phyloP scores from a whole-genome alignment of 1,284 basidiomycete species.

The Leccinum pallidistipes region DNA sequence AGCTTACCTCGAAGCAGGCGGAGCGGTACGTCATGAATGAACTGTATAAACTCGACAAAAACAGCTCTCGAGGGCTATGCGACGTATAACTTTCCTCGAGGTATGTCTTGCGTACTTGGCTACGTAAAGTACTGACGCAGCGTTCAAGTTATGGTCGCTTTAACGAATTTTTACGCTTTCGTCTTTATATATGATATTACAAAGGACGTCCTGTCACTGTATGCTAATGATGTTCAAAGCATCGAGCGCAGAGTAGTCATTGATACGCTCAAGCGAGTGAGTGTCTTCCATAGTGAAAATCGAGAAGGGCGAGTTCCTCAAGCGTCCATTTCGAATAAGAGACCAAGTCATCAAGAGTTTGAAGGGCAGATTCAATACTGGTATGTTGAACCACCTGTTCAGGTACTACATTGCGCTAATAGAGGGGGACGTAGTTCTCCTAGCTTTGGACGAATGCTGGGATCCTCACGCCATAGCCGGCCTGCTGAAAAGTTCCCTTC shows the following conservation, averaged over 20 bases:
- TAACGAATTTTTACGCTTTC: slow-evolving; percentile 71
- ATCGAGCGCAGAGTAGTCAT: slow-evolving; percentile 63
- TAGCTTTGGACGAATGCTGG: no score
- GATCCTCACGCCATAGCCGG: no score
- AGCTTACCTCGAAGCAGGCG: slow-evolving; percentile 45
- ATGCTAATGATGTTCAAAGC: slow-evolving; percentile 63
- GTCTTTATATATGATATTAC: slow-evolving; percentile 88
- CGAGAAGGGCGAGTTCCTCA: slow-evolving; percentile 13
- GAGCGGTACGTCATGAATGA: slow-evolving; percentile 89
- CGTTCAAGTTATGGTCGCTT: slow-evolving; percentile 52
- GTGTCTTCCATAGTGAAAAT: slow-evolving; percentile 14
- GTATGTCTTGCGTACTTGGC: slow-evolving; percentile 41
- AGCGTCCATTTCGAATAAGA: slow-evolving; percentile 43
- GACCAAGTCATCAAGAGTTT: slow-evolving; percentile 19
- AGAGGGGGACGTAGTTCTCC: no score
- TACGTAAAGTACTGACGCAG: slow-evolving; percentile 5
- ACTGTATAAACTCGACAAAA: slow-evolving; percentile 68
- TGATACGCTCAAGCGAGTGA: slow-evolving; percentile 73
- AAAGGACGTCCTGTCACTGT: slow-evolving; percentile 87
- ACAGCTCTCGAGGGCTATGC: slow-evolving; percentile 70
- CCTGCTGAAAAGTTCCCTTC: no score
- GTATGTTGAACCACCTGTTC: no score
- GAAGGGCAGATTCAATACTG: no score
- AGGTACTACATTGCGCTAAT: no score
- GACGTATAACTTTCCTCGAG: slow-evolving; percentile 82